Percentiles rank a stretch among this genome's conserved stretches.
Evolutionary conservation across 1,284 basidiomycete species (phyloP).

Genomic region (Vanrija humicola): DNA sequence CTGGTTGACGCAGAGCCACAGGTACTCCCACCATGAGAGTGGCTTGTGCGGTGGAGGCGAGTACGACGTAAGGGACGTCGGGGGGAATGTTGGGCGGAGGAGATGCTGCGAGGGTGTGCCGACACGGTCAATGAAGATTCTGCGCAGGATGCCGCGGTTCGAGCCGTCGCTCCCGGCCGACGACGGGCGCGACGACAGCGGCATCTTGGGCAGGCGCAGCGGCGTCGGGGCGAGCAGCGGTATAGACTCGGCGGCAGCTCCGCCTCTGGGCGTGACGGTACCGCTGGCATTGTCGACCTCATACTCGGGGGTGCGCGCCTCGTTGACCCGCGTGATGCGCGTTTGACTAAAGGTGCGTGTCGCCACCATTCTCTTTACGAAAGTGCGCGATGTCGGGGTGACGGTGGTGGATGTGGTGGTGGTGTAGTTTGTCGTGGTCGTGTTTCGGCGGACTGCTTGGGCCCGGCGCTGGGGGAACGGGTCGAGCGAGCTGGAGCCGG

Average conservation of each 20-base stretch:
- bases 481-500: no score
- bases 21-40: slow-evolving; percentile 26
- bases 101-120: slow-evolving; percentile 47
- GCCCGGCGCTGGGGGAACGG: no score
- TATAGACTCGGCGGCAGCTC: slow-evolving; percentile 6
- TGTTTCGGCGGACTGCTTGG: no score
- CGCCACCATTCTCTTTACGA: no score
- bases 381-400: no score
- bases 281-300: slow-evolving; percentile 21
- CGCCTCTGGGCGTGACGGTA: background rate
- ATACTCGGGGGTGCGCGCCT: slow-evolving; percentile 33
- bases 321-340: background rate
- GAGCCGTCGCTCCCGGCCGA: slow-evolving; percentile 31
- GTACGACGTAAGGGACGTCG: slow-evolving; percentile 45
- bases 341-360: background rate
- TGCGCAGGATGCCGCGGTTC: slow-evolving; percentile 33
- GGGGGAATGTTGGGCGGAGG: slow-evolving; percentile 47
- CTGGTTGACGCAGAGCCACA: slow-evolving; percentile 52
- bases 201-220: background rate
- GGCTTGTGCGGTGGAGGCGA: slow-evolving; percentile 37
- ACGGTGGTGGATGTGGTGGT: no score
- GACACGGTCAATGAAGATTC: slow-evolving; percentile 47
- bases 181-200: slow-evolving; percentile 24
- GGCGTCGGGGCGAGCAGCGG: slow-evolving; percentile 34
- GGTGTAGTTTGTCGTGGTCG: no score